Base-by-base conservation (phyloP, 108 stramenopile genomes). In the Cylindrotheca fusiformis region DNA sequence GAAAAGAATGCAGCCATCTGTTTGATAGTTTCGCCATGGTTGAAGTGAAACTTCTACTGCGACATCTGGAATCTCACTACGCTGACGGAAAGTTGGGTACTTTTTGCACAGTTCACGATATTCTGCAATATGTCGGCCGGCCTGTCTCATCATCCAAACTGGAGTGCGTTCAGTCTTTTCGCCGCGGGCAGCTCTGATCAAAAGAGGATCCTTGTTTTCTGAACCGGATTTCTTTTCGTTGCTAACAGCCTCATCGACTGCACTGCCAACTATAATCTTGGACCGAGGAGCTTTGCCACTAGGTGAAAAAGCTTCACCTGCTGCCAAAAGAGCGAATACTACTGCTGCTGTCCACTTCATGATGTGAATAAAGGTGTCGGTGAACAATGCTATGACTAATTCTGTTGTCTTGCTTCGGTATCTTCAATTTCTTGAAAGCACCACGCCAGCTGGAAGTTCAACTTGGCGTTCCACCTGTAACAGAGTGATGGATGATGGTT, bases 111-210 rank as follows among this genome's bases (percentile, higher is more conserved):
- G 80, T 53, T 97, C 96, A 32, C 99, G 86, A 61, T 98, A 99
- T 65, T 94, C 97, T 32, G 78, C 65, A 66, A 99, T 97, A 76
- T 99, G 98, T 51, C 98, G 82, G 41, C 99, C 99, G 25, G 97
- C 99, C 66, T 99, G 99, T 63, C 99, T 85, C 97, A 98, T 98
- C 88, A 97, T 96, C 99, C 99, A 99, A 21, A 99, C 99, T 5
- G 99, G 99, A 20, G 95, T 80, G n/a, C 97, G 94, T 66, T 98
- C 94, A 1, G 88, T 81, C 22, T 74, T 78, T 76, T 99, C 97
- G 10, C 98, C 98, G 23, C 93, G 88, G 4, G 98, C 98, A 26
- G 97, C 97, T 26, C 97, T 88, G 55, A 99, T 86, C 59, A 99
- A 81, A 8, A 98, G 85, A 8, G 94, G 94, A 32, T 59, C 74